These are phyloP conservation scores for Fistulifera solaris DNA, from an alignment of 108 stramenopile genomes.

Conservation along the genomic window DNA sequence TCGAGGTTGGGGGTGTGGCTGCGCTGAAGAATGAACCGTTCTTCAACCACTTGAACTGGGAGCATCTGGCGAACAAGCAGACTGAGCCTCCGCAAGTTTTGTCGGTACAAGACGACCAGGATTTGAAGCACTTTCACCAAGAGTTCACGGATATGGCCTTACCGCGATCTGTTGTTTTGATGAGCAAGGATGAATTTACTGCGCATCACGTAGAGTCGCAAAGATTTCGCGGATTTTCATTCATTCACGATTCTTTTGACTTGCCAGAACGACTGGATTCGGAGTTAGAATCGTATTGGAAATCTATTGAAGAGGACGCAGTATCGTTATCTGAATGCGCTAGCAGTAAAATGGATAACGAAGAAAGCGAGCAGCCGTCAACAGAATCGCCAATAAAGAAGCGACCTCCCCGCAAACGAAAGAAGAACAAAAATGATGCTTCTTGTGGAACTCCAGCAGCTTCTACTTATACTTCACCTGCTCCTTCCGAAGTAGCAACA, in stretches of 20 bases:
- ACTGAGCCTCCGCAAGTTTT: slow-evolving; percentile 63
- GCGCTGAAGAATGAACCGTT: slow-evolving; percentile 85
- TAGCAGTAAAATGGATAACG: slow-evolving; percentile 40
- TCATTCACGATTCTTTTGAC: slow-evolving; percentile 69
- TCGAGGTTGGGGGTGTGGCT: slow-evolving; percentile 92
- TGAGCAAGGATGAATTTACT: slow-evolving; percentile 36
- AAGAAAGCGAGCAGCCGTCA: slow-evolving; percentile 3
- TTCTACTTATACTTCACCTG: neutral
- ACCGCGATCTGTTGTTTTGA: slow-evolving; percentile 70
- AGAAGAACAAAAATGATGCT: slow-evolving; percentile 49
- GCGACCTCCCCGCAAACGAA: slow-evolving; percentile 64
- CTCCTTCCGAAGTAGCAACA: slow-evolving; percentile 2
- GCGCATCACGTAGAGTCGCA: slow-evolving; percentile 56
- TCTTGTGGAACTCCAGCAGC: slow-evolving; percentile 5
- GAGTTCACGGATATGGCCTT: slow-evolving; percentile 79
- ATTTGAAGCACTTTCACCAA: slow-evolving; percentile 79
- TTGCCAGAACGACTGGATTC: slow-evolving; percentile 48
- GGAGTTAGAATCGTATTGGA: slow-evolving; percentile 76
- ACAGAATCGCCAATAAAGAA: slow-evolving; percentile 52
- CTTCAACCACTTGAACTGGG: slow-evolving; percentile 89
- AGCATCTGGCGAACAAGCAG: slow-evolving; percentile 66
- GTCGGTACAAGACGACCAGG: slow-evolving; percentile 62
- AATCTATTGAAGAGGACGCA: slow-evolving; percentile 61
- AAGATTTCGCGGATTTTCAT: slow-evolving; percentile 79
- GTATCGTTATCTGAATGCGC: slow-evolving; percentile 74